phyloP scores from a whole-genome alignment of 2,329 filamentous ascomycete genomes.

The Alternaria sp. region DNA sequence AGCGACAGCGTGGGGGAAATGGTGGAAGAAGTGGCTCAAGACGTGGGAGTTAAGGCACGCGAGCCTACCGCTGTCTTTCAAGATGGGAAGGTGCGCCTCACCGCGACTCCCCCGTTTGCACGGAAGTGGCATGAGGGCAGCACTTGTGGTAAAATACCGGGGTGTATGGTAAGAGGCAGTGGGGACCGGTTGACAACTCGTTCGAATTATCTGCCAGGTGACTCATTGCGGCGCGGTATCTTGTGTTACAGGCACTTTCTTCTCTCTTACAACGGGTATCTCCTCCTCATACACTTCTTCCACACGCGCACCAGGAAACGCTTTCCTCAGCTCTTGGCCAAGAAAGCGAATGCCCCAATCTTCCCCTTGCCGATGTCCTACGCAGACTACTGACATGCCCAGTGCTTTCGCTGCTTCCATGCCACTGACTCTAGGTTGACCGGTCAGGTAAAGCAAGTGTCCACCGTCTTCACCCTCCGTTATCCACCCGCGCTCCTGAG shows the following conservation, averaged over 20 bases:
- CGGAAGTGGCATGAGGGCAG: neutral
- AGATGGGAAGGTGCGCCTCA: neutral
- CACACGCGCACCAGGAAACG: slow-evolving; percentile 40
- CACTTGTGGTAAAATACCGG: neutral
- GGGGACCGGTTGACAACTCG: too few species aligned
- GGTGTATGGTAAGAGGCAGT: neutral
- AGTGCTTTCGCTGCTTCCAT: slow-evolving; percentile 38
- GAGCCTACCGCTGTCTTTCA: neutral
- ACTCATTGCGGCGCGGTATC: neutral
- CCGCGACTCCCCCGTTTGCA: neutral
- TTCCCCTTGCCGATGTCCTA: slow-evolving; percentile 48
- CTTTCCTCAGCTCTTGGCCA: slow-evolving; percentile 30
- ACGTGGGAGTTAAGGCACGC: neutral
- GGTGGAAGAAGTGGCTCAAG: neutral
- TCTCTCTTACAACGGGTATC: slow-evolving; percentile 7
- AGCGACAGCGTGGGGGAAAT: neutral
- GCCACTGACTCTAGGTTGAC: slow-evolving; percentile 43
- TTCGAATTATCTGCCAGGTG: neutral
- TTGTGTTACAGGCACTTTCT: neutral
- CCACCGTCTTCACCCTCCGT: slow-evolving; percentile 25
- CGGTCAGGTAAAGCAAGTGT: slow-evolving; percentile 48
- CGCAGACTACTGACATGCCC: slow-evolving; percentile 46
- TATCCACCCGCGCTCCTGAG: slow-evolving; percentile 33
- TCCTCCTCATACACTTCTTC: slow-evolving; percentile 48
- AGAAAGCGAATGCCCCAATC: slow-evolving; percentile 51